Evolutionary conservation across 345 rosid species (phyloP).

Genomic region (Euphorbia peplus): DNA sequence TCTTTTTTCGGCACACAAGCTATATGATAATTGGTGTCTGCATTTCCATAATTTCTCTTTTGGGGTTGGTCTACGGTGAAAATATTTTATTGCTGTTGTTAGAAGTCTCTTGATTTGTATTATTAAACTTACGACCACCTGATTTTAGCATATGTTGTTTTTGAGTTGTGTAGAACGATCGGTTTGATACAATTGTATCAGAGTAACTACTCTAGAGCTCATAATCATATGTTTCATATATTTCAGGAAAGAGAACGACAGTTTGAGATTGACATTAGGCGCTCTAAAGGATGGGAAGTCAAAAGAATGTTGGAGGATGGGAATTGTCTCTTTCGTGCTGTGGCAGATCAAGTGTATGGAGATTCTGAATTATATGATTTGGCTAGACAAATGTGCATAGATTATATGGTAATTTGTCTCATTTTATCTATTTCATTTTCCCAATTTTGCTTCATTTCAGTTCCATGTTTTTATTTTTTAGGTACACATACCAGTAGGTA

Average conservation of each 20-base stretch:
- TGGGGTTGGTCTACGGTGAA: not conserved
- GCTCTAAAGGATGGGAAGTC: slow-evolving; percentile 74
- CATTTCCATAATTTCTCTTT: not conserved
- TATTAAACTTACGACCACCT: too few relatives aligned
- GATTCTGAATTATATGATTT: slow-evolving; percentile 77
- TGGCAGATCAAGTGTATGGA: slow-evolving; percentile 98
- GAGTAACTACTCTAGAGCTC: not conserved
- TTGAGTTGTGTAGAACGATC: not conserved
- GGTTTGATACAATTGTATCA: not conserved
- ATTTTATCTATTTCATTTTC: not conserved
- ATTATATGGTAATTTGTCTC: slow-evolving; percentile 73
- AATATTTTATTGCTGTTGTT: not conserved
- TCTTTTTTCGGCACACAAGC: too few relatives aligned
- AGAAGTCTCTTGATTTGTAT: too few relatives aligned
- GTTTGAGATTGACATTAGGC: slow-evolving; percentile 81
- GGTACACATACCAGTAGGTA: not conserved
- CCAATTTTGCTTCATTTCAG: not conserved
- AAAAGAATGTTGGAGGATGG: slow-evolving; percentile 97
- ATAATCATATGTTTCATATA: slow-evolving; percentile 12
- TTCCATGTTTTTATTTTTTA: not conserved
- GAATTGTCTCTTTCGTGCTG: slow-evolving; percentile 95
- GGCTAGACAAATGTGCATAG: slow-evolving; percentile 91
- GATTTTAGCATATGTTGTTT: not conserved
- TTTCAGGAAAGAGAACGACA: slow-evolving; percentile 88
- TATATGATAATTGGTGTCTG: not conserved